Conservation (phyloP, 169 alveolate species). For the Plasmodium relictum region DNA sequence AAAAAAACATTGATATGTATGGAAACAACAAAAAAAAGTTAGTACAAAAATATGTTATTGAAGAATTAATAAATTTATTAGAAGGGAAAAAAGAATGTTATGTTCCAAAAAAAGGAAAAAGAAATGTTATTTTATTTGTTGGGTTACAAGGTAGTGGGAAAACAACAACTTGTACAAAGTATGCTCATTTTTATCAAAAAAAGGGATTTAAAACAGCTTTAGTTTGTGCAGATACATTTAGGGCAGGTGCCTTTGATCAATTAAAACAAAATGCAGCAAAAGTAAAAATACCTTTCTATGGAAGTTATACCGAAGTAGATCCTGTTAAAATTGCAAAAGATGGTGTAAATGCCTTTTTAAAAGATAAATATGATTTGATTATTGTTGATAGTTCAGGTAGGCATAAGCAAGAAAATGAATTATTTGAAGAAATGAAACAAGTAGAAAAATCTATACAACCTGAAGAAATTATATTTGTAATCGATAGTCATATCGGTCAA, state of each 20-base stretch:
- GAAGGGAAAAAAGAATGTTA: conserved; percentile 94
- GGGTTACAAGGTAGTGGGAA: conserved; percentile 99
- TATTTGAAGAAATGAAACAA: conserved; percentile 99
- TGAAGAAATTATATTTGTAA: conserved; percentile 97
- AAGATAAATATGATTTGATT: conserved; percentile 96
- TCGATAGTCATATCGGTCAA: conserved; percentile 99
- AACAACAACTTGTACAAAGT: conserved; percentile 99
- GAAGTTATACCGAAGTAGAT: conserved; percentile 98
- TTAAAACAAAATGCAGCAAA: conserved; percentile 99
- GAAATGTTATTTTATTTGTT: conserved; percentile 98
- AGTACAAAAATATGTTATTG: conserved; percentile 83
- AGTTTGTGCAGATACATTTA: conserved; percentile 99
- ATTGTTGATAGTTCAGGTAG: conserved; percentile 99
- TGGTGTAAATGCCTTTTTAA: conserved; percentile 97
- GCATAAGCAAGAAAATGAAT: conserved; percentile 98
- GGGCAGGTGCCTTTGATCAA: conserved; percentile 99
- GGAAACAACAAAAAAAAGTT: conserved; percentile 88
- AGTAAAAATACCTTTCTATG: conserved; percentile 98
- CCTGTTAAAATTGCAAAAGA: conserved; percentile 99
- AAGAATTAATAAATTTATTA: conserved; percentile 95
- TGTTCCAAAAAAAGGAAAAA: conserved; percentile 93
- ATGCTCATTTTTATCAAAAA: conserved; percentile 96
- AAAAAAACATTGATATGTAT: conserved; percentile 84
- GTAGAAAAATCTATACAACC: conserved; percentile 97
- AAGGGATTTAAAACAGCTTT: conserved; percentile 98